Evolutionary conservation across 179 eudicot genomes (phyloP).

Genomic region (Silene noctiflora): DNA sequence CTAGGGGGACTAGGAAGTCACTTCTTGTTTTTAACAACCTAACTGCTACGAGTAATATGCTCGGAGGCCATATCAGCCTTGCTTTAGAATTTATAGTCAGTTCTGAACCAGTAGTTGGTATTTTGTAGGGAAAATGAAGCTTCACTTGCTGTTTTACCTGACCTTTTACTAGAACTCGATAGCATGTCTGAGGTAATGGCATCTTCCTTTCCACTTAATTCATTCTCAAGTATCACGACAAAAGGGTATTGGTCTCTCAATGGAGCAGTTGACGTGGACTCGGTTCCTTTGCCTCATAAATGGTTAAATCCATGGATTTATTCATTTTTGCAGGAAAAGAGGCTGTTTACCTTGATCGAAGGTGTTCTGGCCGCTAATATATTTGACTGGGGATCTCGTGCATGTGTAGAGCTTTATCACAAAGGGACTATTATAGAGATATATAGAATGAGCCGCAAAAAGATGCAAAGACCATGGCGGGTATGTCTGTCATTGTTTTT

Average conservation of each 20-base stretch:
- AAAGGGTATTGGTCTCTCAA: not conserved
- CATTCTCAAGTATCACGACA: not conserved
- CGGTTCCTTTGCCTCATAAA: not conserved
- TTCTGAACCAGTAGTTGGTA: not conserved
- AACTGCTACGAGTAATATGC: not conserved
- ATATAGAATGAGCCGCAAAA: constrained; percentile 92
- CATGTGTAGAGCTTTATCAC: constrained; percentile 97
- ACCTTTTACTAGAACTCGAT: constrained; percentile 84
- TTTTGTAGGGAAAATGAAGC: constrained; percentile 89
- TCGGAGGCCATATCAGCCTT: not conserved
- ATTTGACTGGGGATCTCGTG: constrained; percentile 99
- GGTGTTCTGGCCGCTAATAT: constrained; percentile 99
- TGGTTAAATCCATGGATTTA: not conserved
- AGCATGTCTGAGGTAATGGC: constrained; percentile 78
- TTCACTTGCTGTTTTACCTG: constrained; percentile 92
- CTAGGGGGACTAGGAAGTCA: not conserved
- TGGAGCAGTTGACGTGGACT: not conserved
- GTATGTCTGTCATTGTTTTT: constrained; percentile 36
- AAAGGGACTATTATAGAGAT: constrained; percentile 95
- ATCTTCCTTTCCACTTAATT: not conserved
- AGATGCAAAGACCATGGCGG: constrained; percentile 99
- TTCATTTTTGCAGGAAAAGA: constrained; percentile 54
- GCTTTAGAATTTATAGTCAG: not conserved
- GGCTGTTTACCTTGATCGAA: constrained; percentile 78
- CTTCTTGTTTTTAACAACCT: not conserved